Conservation (phyloP, 1,139 yeast species). For the Pichia kudriavzevii region DNA sequence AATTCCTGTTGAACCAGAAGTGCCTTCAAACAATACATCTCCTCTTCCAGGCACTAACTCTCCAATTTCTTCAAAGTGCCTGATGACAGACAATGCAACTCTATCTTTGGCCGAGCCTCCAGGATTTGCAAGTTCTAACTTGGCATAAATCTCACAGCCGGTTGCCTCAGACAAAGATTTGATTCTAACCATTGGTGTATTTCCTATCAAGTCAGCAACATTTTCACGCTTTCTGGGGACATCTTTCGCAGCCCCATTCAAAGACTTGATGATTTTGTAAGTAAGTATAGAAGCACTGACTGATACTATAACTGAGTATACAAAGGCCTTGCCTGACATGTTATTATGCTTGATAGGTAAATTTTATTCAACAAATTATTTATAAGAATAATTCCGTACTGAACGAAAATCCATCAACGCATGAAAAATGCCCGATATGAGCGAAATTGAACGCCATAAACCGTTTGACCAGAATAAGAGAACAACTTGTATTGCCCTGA, state of each 20-base stretch:
- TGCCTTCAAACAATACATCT: slow-evolving; percentile 83
- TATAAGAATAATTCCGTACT: too few species aligned
- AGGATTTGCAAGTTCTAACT: slow-evolving; percentile 79
- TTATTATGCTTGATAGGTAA: too few species aligned
- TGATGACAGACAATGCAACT: slow-evolving; percentile 79
- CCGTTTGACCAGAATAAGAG: too few species aligned
- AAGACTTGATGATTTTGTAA: slow-evolving; percentile 2
- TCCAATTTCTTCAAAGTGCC: slow-evolving; percentile 57
- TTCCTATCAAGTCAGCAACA: slow-evolving; percentile 66
- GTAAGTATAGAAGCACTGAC: slow-evolving; percentile 9
- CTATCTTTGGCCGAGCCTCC: slow-evolving; percentile 96
- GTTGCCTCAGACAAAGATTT: slow-evolving; percentile 67
- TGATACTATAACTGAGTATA: too few species aligned
- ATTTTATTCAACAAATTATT: too few species aligned
- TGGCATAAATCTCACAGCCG: slow-evolving; percentile 81
- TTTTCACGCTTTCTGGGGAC: slow-evolving; percentile 7
- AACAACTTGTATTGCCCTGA: too few species aligned
- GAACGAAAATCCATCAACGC: too few species aligned
- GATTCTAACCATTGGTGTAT: slow-evolving; percentile 79
- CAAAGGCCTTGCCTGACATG: too few species aligned
- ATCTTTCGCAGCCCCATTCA: background rate
- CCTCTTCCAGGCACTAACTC: slow-evolving; percentile 48
- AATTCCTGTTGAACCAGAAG: slow-evolving; percentile 94
- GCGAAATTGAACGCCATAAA: too few species aligned
- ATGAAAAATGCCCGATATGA: too few species aligned